Evolutionary conservation across 176 grass and related monocot genomes (phyloP).

Genomic region (Neostapfia colusana): DNA sequence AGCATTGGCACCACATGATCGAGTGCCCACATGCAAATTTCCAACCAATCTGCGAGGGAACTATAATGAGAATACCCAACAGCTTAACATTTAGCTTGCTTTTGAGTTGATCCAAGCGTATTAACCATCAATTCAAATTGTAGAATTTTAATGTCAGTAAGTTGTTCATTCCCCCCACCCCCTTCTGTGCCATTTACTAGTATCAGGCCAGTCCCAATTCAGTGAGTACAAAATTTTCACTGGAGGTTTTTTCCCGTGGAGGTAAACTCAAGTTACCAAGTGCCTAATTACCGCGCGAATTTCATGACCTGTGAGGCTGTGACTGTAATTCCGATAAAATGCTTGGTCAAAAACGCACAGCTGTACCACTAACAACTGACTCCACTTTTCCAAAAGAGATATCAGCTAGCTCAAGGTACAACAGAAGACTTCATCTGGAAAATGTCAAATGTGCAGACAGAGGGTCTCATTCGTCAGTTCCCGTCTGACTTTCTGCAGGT

Average conservation of each 20-base stretch:
- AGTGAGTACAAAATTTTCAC: too few relatives aligned
- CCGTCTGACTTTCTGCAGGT: slow-evolving; percentile 24
- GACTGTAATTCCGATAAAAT: background rate
- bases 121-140: background rate
- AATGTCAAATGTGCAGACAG: background rate
- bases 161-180: background rate
- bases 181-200: background rate
- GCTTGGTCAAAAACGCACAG: background rate
- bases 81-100: background rate
- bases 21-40: slow-evolving; percentile 39
- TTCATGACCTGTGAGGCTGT: background rate
- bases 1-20: slow-evolving; percentile 39
- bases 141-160: background rate
- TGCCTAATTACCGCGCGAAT: background rate
- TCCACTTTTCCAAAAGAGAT: background rate
- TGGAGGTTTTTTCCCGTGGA: too few relatives aligned
- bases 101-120: background rate
- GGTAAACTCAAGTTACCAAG: background rate
- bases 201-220: background rate
- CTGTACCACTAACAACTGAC: background rate
- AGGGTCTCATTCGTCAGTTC: background rate
- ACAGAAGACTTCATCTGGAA: background rate
- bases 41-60: background rate
- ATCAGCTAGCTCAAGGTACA: background rate
- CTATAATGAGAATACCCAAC: background rate